Base-by-base conservation (phyloP, 257 asterid species). In the Penstemon newberryi region DNA sequence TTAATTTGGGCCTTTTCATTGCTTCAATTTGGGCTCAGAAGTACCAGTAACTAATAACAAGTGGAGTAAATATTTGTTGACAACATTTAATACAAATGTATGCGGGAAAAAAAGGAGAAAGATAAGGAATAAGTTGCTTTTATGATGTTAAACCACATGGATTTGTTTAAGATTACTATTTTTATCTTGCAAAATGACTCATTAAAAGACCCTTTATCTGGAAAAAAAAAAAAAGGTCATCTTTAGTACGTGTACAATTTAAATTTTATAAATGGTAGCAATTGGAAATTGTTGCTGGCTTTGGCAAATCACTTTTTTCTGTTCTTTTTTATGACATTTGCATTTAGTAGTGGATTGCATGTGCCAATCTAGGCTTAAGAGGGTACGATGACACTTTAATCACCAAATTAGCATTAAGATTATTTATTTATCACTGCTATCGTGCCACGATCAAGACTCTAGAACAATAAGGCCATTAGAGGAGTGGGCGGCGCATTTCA, bases 341-440 rank as follows among this genome's bases (percentile, higher is more conserved):
- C 4, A 51, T 56, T 53, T 36, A 38, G 25, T 11, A 7, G 77
- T 73, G 70, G 74, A 13, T 33, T 33, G 3, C 73, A 73, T 52
- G 65, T 67, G 72, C 66, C 43, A 15, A 61, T 60, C 1, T 63
- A 63, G 42, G 55, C 5, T 47, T 19, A 63, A 4, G 9, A 53
- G 56, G 8, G 45, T 63, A 33, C 47, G 42, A 63, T 63, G 45
- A 40, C 41, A 12, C 44, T 38, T 12, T 39, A 59, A 59, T 42
- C 4, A 8, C 2, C 12, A 57, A 57, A 8, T 57, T 15, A 15
- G 18, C 18, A 15, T 15, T 15, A 15, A 15, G 18, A 15, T 15
- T 8, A 46, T 5, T 25, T 33, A 7, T 11, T 57, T 57, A 37
- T 15, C 10, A 25, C 33, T 25, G 33, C 33, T 25, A 46, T 46